A percentile compares a stretch with the other conserved stretches of the same genome.
phyloP scores from a whole-genome alignment of 1,284 basidiomycete genomes.

The Ustilago lituana region DNA sequence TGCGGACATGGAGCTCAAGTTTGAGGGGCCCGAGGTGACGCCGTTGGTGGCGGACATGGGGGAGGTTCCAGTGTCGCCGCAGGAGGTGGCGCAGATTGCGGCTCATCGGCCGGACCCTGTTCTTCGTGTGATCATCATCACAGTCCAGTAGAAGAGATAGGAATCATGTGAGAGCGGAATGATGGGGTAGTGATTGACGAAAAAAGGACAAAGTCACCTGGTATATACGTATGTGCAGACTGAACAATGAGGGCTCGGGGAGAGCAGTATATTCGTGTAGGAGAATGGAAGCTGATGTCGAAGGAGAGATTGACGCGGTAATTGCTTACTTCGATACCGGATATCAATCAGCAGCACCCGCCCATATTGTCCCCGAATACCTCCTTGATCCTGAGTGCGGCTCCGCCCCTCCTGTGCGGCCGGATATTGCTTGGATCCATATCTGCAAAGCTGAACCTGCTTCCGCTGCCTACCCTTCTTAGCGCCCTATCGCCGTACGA shows the following conservation, averaged over 20 bases:
- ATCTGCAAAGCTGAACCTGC: conserved; percentile 51
- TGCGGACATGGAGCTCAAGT: too few relatives aligned
- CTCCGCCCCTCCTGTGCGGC: conserved; percentile 14
- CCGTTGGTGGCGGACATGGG: background rate
- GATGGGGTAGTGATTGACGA: conserved; percentile 27
- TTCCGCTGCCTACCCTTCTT: conserved; percentile 71
- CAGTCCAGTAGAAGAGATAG: too few relatives aligned
- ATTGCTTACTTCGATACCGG: too few relatives aligned
- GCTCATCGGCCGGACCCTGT: too few relatives aligned
- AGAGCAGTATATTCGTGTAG: too few relatives aligned
- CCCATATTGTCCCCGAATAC: conserved; percentile 35
- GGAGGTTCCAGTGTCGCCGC: conserved; percentile 1
- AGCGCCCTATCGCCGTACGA: conserved; percentile 85
- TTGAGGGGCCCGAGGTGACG: background rate
- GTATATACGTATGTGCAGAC: conserved; percentile 17
- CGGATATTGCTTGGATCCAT: conserved; percentile 38
- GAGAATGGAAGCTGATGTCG: too few relatives aligned
- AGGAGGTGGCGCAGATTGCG: background rate
- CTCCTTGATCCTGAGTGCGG: conserved; percentile 42
- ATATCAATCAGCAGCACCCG: conserved; percentile 55
- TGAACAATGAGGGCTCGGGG: background rate
- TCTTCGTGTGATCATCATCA: too few relatives aligned
- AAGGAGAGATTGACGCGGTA: too few relatives aligned
- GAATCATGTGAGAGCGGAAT: too few relatives aligned
- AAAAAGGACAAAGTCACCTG: conserved; percentile 11